Percentiles rank a stretch among this genome's conserved stretches.
These are phyloP conservation scores for Fulvia fulva DNA, from an alignment of 2,329 filamentous ascomycete species.

Conservation along the genomic window DNA sequence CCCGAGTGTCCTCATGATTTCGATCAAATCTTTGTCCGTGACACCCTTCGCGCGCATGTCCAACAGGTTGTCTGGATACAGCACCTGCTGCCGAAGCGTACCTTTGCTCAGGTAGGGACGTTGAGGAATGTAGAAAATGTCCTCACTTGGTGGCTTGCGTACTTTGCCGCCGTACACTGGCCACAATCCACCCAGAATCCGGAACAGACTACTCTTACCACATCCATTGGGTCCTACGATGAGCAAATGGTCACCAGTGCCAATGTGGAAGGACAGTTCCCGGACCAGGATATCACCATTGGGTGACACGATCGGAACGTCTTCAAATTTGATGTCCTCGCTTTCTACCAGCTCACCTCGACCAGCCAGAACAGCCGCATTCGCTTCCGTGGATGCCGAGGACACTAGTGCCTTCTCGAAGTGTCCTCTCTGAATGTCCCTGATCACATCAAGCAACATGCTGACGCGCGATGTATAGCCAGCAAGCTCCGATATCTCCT, in stretches of 20 bases:
- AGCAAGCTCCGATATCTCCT: constrained; percentile 92
- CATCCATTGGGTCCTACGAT: constrained; percentile 97
- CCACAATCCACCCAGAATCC: constrained; percentile 94
- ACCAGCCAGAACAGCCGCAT: constrained; percentile 76
- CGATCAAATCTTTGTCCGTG: constrained; percentile 73
- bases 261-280: constrained; percentile 80
- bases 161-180: constrained; percentile 95
- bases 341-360: constrained; percentile 80
- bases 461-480: constrained; percentile 93
- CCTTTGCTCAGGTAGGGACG: constrained; percentile 89
- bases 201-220: constrained; percentile 92
- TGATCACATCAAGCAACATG: constrained; percentile 86
- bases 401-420: constrained; percentile 97
- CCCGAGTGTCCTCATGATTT: constrained; percentile 73
- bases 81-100: constrained; percentile 91
- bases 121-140: constrained; percentile 98
- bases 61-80: constrained; percentile 84
- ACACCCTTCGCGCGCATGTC: constrained; percentile 83
- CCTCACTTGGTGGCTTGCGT: constrained; percentile 81
- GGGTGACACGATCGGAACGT: constrained; percentile 93
- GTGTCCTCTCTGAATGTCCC: constrained; percentile 81
- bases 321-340: constrained; percentile 74
- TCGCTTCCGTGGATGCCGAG: constrained; percentile 74
- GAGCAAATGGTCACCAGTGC: constrained; percentile 82
- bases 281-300: constrained; percentile 90